A percentile compares a stretch with the other conserved stretches of the same genome.
phyloP scores from a whole-genome alignment of 2,329 filamentous ascomycete species.

The Exophiala alcalophila region DNA sequence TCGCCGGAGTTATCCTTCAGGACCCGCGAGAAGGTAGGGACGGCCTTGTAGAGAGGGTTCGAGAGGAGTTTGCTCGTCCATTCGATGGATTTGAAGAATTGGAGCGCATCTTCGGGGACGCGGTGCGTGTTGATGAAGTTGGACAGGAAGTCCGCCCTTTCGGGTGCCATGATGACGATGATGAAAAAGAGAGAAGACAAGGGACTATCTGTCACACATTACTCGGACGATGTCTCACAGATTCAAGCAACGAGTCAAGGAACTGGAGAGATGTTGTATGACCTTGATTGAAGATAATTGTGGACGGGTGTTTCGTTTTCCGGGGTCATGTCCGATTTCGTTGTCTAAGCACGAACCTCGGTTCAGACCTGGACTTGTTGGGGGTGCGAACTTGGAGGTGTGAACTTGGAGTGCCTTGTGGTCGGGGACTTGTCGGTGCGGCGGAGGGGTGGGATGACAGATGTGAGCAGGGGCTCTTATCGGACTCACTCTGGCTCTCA shows the following conservation, averaged over 20 bases:
- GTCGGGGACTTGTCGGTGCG: too few relatives aligned
- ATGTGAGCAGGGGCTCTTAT: too few relatives aligned
- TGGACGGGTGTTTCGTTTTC: too few relatives aligned
- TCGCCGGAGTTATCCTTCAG: slow-evolving; percentile 43
- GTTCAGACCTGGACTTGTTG: too few relatives aligned
- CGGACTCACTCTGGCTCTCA: too few relatives aligned
- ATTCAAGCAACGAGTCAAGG: slow-evolving; percentile 4
- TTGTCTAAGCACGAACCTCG: too few relatives aligned
- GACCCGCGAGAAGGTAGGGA: slow-evolving; percentile 41
- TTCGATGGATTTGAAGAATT: slow-evolving; percentile 24
- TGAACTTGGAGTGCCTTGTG: too few relatives aligned
- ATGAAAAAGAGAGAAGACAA: neutral
- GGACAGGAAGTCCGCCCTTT: slow-evolving; percentile 23
- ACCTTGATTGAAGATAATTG: neutral
- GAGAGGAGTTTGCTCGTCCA: slow-evolving; percentile 26
- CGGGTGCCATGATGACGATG: slow-evolving; percentile 10
- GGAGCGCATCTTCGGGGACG: slow-evolving; percentile 24
- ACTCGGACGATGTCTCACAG: neutral
- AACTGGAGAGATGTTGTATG: slow-evolving; percentile 4
- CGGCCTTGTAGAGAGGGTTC: slow-evolving; percentile 38
- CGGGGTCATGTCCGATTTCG: too few relatives aligned
- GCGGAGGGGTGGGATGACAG: too few relatives aligned
- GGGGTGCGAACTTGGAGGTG: too few relatives aligned
- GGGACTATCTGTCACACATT: slow-evolving; percentile 12
- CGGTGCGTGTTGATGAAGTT: slow-evolving; percentile 25